phyloP scores from a whole-genome alignment of 805 yeast species.

The Yueomyces sp. region DNA sequence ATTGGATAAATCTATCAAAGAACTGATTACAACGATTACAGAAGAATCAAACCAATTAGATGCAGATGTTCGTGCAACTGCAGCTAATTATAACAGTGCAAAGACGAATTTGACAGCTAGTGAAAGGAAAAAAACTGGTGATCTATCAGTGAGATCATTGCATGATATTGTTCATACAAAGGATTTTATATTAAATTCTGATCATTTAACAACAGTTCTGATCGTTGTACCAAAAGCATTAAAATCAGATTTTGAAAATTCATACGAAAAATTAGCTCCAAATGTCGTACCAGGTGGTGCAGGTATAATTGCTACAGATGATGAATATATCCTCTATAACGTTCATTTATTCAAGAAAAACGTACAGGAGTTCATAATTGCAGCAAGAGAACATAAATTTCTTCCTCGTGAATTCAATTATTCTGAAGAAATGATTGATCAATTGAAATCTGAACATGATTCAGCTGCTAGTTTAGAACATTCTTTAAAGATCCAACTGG shows the following conservation, averaged over 20 bases:
- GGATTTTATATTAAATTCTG: conserved; percentile 76
- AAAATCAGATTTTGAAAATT: conserved; percentile 43
- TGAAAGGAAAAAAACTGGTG: conserved; percentile 88
- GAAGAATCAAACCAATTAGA: conserved; percentile 76
- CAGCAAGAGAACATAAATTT: conserved; percentile 76
- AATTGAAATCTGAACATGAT: conserved; percentile 67
- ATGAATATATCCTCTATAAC: conserved; percentile 58
- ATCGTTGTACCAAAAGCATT: conserved; percentile 72
- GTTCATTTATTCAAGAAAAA: conserved; percentile 80
- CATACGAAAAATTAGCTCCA: conserved; percentile 63
- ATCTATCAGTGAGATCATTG: conserved; percentile 76
- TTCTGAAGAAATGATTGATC: conserved; percentile 61
- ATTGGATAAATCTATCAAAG: conserved; percentile 68
- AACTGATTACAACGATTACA: conserved; percentile 55
- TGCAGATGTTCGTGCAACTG: conserved; percentile 68
- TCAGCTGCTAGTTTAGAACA: conserved; percentile 63
- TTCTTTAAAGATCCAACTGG: conserved; percentile 59
- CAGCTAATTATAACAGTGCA: conserved; percentile 64
- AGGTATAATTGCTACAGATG: conserved; percentile 49
- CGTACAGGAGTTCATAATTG: conserved; percentile 51
- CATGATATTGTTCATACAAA: conserved; percentile 78
- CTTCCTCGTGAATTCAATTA: conserved; percentile 86
- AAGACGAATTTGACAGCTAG: conserved; percentile 75
- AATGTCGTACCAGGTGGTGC: conserved; percentile 94
- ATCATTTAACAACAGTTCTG: conserved; percentile 72